Base-by-base conservation (phyloP, 2,329 filamentous ascomycete genomes). In the Xenoacremonium recifei region DNA sequence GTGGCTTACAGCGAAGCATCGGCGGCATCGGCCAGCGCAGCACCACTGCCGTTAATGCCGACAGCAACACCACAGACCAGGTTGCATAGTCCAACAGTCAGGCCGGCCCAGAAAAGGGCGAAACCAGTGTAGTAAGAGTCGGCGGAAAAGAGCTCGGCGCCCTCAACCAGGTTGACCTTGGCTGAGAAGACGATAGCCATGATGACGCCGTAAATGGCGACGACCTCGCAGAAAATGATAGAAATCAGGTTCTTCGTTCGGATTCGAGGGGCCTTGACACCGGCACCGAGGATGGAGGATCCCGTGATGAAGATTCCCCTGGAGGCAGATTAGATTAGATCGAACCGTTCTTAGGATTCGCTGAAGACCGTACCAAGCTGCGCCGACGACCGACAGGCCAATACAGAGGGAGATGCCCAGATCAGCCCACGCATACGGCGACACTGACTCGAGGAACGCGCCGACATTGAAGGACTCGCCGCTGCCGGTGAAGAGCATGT, bases 261-360 rank as follows among this genome's bases (percentile, higher is more conserved):
- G 71, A 99, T 99, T 59, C 93, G 87, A 27, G 95, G 95, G 34
- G 93, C 92, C 69, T 88, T 92, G 63, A 99, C 93, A 74, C 93
- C 93, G 58, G 89, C 93, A 62, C 95, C 95, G 54, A 99, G 80
- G 66, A 99, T 99, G 44, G 93, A 96, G 45, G 91, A 95, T 58
- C 95, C 95, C 23, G 93, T 99, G 57, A 97, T 93, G 73, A 99
- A 93, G 68, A 99, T 99, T 60, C 95, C 93, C 93, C 93, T 97
- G 62, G 13, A 44, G 15, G 21, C 36, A n/a, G 10, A 19, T 13
- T 18, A 31, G 19, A 44, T 62, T 47, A 62, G 53, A 21, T 10
- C 7, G n/a, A 31, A 15, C n/a, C 6, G 6, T 31, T 6, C 7
- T n/a, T 15, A 7, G n/a, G 29, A n/a, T 16, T 15, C 29, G 40